Evolutionary conservation across 2,329 filamentous ascomycete genomes (phyloP), one percentile per base, ranked within the genome.

Genomic region (Fusarium penzigii): DNA sequence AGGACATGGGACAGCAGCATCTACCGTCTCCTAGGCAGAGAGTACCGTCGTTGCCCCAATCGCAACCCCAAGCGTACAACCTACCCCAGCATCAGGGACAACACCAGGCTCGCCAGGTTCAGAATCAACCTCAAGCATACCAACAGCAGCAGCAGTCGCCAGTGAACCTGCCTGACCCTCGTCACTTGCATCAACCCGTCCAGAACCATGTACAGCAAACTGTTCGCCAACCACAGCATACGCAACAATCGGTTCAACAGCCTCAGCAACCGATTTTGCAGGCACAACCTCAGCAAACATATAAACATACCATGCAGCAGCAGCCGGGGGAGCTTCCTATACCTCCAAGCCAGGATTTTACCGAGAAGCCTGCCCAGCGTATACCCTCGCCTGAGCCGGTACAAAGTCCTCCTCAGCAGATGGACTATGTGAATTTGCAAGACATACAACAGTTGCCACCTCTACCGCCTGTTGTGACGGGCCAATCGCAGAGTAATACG

Each of bases 401-500:
- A 25, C 63, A 36, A 36, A 36, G 10, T 11, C 32, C 32, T 14
- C 32, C 59, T 17, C 61, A 61, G 36, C 66, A 63, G 40, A 44
- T 68, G 46, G 64, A 70, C 42, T 74, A 70, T 58, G 72, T 74
- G 36, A 75, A 72, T 40, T 58, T 72, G 39, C 69, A 72, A 49
- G 70, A 73, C 42, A 72, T 74, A 16, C 70, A 73, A 42, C 65
- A 65, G 39, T 56, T 67, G 11, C 70, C 69, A 6, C 59, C 61
- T 17, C 63, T 62, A 9, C 65, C 61, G 34, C 61, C 66, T n/a
- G 44, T 64, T 8, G 46, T 58, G 10, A 63, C 65, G 57, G 58
- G 62, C 2, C 61, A 59, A 16, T 48, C 52, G 1, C 59, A 62
- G 41, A 66, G 63, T 53, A 42, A 39, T 8, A 6, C 56, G 39